Conservation (phyloP, 202 grass and related monocot genomes). For the Bolboschoenoplectus hybrid region DNA sequence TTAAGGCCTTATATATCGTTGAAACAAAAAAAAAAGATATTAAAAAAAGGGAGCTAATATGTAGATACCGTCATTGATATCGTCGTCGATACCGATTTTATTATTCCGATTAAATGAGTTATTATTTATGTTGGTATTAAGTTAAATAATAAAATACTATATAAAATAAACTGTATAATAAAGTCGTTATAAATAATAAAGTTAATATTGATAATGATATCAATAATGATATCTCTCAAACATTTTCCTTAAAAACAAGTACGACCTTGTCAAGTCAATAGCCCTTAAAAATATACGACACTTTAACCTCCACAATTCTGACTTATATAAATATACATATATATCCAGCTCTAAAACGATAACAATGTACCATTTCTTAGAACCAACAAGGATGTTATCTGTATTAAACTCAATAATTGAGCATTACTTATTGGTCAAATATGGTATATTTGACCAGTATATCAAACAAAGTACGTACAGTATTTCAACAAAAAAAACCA, state of each 20-base stretch:
- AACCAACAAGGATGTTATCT: slow-evolving; percentile 5
- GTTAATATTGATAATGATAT: too few relatives aligned
- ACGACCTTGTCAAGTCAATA: background rate
- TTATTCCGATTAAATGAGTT: too few relatives aligned
- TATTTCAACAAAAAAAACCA: background rate
- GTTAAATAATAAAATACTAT: too few relatives aligned
- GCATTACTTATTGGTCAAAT: background rate
- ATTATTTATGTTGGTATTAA: too few relatives aligned
- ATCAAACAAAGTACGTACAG: background rate
- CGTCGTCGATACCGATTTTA: too few relatives aligned
- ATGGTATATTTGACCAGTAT: slow-evolving; percentile 16
- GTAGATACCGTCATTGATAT: too few relatives aligned
- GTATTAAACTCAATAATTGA: background rate
- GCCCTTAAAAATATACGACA: background rate
- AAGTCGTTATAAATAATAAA: too few relatives aligned
- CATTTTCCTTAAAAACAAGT: background rate
- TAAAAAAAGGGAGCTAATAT: too few relatives aligned
- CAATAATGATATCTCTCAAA: too few relatives aligned
- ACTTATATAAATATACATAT: background rate
- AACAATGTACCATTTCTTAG: background rate
- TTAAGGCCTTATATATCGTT: background rate
- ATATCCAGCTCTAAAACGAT: background rate
- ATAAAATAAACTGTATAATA: too few relatives aligned
- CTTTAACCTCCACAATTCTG: background rate
- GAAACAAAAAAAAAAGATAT: background rate